Evolutionary conservation across 2,329 filamentous ascomycete species (phyloP).

Genomic region (Ascochyta pisi): DNA sequence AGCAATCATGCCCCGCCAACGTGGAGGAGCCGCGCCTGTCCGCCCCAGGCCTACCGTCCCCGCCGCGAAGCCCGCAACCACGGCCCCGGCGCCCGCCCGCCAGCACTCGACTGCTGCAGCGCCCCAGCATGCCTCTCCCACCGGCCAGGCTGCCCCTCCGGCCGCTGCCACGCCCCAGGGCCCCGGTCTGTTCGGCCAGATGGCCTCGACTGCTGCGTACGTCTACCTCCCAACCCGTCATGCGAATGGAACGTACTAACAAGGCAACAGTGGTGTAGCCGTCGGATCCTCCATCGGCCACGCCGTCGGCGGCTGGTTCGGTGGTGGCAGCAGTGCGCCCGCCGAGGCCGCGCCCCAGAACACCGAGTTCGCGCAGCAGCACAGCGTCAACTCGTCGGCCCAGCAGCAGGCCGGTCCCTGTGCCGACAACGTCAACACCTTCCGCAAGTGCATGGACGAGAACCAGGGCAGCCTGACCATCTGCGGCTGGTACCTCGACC

Average conservation of each 20-base stretch:
- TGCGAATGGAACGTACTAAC: slow-evolving; percentile 4
- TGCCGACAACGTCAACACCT: slow-evolving; percentile 78
- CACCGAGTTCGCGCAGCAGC: slow-evolving; percentile 38
- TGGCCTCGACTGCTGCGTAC: slow-evolving; percentile 97
- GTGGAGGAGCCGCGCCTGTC: slow-evolving; percentile 54
- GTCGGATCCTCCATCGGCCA: slow-evolving; percentile 95
- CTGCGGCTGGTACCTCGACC: slow-evolving; percentile 97
- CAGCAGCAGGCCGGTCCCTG: slow-evolving; percentile 59
- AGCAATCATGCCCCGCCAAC: slow-evolving; percentile 56
- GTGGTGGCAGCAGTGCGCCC: slow-evolving; percentile 69
- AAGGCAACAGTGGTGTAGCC: slow-evolving; percentile 80
- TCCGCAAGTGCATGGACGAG: slow-evolving; percentile 97
- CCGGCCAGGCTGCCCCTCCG: slow-evolving; percentile 58
- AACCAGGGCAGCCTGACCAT: slow-evolving; percentile 93
- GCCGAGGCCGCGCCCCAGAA: slow-evolving; percentile 54
- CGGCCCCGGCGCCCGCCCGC: slow-evolving; percentile 59
- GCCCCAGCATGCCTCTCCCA: slow-evolving; percentile 51
- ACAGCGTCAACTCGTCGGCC: slow-evolving; percentile 48
- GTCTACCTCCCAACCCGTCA: slow-evolving; percentile 49
- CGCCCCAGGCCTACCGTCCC: slow-evolving; percentile 52
- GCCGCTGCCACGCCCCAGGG: slow-evolving; percentile 63
- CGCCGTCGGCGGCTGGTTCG: slow-evolving; percentile 88
- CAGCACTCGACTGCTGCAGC: slow-evolving; percentile 71
- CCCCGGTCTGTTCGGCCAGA: slow-evolving; percentile 90
- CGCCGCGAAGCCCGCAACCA: slow-evolving; percentile 58